Evolutionary conservation across 805 yeast genomes (phyloP).

Genomic region (Kurtzmaniella fragi): DNA sequence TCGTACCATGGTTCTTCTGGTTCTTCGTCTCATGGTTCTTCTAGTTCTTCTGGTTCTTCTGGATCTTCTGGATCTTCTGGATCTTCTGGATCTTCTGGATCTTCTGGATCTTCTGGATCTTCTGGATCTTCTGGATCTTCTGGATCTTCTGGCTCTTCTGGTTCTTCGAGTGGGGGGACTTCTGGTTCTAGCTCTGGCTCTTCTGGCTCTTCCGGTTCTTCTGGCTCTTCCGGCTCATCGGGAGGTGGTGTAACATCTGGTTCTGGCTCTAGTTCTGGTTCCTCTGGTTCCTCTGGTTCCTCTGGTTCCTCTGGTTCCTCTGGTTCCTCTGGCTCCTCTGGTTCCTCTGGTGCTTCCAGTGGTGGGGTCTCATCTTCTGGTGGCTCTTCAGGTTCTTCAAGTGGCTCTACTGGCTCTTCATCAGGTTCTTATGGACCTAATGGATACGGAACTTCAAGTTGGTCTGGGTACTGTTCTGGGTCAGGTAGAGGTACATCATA

Average conservation of each 20-base stretch:
- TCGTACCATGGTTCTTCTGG: no score
- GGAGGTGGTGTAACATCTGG: slow-evolving; percentile 3
- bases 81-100: no score
- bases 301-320: slow-evolving; percentile 2
- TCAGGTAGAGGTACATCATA: background rate
- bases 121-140: no score
- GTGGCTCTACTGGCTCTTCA: slow-evolving; percentile 1
- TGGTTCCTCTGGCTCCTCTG: background rate
- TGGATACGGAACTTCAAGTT: background rate
- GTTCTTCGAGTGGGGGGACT: background rate
- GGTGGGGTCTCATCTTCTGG: slow-evolving; percentile 3
- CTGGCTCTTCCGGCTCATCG: slow-evolving; percentile 1
- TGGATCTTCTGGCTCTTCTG: background rate
- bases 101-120: no score
- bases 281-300: slow-evolving; percentile 2
- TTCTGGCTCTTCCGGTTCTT: background rate
- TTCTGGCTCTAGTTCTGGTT: background rate
- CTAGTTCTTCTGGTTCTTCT: background rate
- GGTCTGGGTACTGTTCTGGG: background rate
- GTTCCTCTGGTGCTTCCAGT: slow-evolving; percentile 1
- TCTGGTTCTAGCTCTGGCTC: background rate
- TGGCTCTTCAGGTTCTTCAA: background rate
- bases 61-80: slow-evolving; percentile 1
- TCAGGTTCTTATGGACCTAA: background rate
- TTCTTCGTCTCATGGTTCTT: background rate